Base-by-base conservation (phyloP, 306 rosid genomes). In the Mimosa pudica region DNA sequence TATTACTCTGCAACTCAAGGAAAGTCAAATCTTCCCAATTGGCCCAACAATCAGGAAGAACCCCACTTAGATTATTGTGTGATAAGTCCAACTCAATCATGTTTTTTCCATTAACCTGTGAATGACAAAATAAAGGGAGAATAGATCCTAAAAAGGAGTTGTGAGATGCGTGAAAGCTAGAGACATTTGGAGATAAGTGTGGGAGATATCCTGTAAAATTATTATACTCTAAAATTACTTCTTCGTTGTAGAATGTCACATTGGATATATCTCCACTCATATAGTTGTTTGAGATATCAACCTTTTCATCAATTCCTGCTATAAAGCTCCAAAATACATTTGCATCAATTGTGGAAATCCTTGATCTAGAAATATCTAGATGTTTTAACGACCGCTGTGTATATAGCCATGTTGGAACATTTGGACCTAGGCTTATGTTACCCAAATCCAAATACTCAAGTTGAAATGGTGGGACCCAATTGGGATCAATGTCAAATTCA, bases 201-300 rank as follows among this genome's bases (percentile, higher is more conserved):
- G 84, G 84, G 5, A 84, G 70, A 0, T 38, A 70, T 10, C 67
- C 77, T 0, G 14, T 73, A 13, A 73, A 73, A 58, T 73, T 38
- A 73, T 73, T 73, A 10, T 2, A 2, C 8, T 16, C 14, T 54
- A 73, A 6, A 52, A 3, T 0, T 35, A 73, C 6, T 5, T 0
- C 5, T 4, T 1, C 0, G 35, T 35, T 35, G 7, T 55, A 36
- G 0, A 73, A 2, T 30, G 18, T 10, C 35, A 54, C 45, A 72
- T 67, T 73, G 8, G 84, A 73, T 4, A 58, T 75, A 18, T 48
- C 74, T 6, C 82, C 84, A 0, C 70, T 64, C 1, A 64, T 64
- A 3, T 4, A 64, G 70, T 64, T 64, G 20, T 30, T 14, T 32
- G 70, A 64, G 2, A 64, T 10, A 0, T 58, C 33, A 2, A 58